Conservation (phyloP, 768 basidiomycete species). For the Leucosporidium yakuticum region DNA sequence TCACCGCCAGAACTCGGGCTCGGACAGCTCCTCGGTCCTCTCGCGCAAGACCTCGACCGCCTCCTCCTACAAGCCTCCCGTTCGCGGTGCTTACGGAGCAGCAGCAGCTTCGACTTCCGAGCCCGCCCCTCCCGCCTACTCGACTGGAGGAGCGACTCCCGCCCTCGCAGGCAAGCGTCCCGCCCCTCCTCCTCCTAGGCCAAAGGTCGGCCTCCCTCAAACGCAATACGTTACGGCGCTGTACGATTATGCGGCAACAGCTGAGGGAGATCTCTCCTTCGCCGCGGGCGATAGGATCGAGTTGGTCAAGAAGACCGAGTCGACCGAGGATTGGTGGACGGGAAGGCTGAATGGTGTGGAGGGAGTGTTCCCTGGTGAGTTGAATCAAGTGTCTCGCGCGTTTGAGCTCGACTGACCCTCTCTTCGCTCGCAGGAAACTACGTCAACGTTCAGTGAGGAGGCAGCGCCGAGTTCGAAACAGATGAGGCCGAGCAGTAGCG, state of each 20-base stretch:
- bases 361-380: constrained; percentile 73
- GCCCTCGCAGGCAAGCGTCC: constrained; percentile 58
- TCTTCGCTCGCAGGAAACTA: not conserved
- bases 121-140: constrained; percentile 50
- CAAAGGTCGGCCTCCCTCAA: constrained; percentile 67
- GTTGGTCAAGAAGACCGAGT: constrained; percentile 72
- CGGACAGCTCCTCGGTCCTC: constrained; percentile 39
- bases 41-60: constrained; percentile 49
- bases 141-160: constrained; percentile 36
- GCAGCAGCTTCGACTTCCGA: constrained; percentile 42
- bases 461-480: not conserved
- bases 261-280: constrained; percentile 88
- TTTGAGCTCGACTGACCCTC: not conserved
- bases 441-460: not conserved
- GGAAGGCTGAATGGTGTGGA: constrained; percentile 72
- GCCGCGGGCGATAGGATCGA: constrained; percentile 84
- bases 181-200: constrained; percentile 89
- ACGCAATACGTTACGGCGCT: constrained; percentile 79
- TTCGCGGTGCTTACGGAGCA: constrained; percentile 50
- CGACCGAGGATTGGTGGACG: constrained; percentile 96
- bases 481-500: not conserved
- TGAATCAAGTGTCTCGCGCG: not conserved
- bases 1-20: constrained; percentile 23
- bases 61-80: constrained; percentile 38
- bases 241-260: constrained; percentile 83